These are phyloP conservation scores for Ophiostoma ulmi DNA, from an alignment of 2,329 filamentous ascomycete genomes.

Conservation along the genomic window DNA sequence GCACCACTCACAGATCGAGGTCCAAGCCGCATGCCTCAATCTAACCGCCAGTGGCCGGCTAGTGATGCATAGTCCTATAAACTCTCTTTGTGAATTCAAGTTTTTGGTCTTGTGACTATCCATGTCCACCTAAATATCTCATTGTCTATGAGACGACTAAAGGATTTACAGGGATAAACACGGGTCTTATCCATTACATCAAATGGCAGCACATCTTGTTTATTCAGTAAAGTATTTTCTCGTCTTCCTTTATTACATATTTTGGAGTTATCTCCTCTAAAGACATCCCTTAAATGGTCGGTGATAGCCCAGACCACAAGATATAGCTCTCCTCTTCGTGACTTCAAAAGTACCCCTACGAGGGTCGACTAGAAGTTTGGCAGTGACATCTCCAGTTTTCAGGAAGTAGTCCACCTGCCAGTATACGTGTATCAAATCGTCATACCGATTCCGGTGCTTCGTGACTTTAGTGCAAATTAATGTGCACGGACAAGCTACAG, in stretches of 20 bases:
- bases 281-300: too few relatives aligned
- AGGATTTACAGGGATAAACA: background rate
- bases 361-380: too few relatives aligned
- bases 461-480: too few relatives aligned
- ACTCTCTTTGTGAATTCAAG: background rate
- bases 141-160: background rate
- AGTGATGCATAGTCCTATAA: background rate
- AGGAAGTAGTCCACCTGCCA: too few relatives aligned
- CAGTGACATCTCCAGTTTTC: too few relatives aligned
- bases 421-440: too few relatives aligned
- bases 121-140: too few relatives aligned
- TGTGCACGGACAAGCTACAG: too few relatives aligned
- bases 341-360: too few relatives aligned
- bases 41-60: background rate
- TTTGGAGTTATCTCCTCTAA: background rate
- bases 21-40: background rate
- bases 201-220: background rate
- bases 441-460: too few relatives aligned
- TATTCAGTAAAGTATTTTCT: background rate
- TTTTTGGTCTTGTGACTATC: background rate
- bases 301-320: too few relatives aligned
- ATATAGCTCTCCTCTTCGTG: too few relatives aligned
- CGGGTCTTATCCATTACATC: background rate
- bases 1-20: slow-evolving; percentile 5
- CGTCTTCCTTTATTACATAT: background rate